phyloP scores from a whole-genome alignment of 2,329 filamentous ascomycete species.

The Xylariaceae sp. region DNA sequence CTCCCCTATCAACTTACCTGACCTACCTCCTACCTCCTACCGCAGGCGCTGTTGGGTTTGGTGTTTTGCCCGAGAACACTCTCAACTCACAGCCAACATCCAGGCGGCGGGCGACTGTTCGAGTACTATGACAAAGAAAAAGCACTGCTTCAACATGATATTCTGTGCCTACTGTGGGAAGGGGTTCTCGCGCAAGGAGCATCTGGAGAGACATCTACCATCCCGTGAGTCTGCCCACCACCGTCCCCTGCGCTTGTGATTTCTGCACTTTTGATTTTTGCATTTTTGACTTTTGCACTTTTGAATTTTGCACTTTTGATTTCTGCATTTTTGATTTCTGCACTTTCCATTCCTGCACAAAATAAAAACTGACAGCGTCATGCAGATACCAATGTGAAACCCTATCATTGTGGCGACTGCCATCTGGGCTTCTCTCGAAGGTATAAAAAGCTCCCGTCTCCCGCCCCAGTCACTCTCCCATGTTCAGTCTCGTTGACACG shows the following conservation, averaged over 20 bases:
- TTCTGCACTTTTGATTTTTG: neutral
- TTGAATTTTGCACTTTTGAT: too few relatives aligned
- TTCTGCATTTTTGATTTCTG: too few relatives aligned
- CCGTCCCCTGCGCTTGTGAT: neutral
- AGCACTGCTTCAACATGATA: slow-evolving; percentile 21
- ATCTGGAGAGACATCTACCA: slow-evolving; percentile 51
- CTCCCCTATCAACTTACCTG: too few relatives aligned
- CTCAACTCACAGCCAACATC: neutral
- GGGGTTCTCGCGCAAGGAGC: slow-evolving; percentile 51
- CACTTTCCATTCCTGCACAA: neutral
- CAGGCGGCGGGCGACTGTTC: neutral
- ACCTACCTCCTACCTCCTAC: too few relatives aligned
- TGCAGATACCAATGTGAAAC: slow-evolving; percentile 51
- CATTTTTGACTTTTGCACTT: too few relatives aligned
- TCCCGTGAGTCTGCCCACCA: slow-evolving; percentile 38
- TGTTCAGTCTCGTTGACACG: too few relatives aligned
- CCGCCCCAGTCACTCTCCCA: too few relatives aligned
- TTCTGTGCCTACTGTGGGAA: slow-evolving; percentile 52
- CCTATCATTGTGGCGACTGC: slow-evolving; percentile 45
- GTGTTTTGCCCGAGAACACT: too few relatives aligned
- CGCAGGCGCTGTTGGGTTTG: too few relatives aligned
- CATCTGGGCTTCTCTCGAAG: slow-evolving; percentile 47
- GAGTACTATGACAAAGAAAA: neutral
- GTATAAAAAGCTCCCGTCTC: slow-evolving; percentile 26
- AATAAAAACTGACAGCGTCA: slow-evolving; percentile 14